Conservation (phyloP, 2,329 filamentous ascomycete species). For the Pseudogymnoascus sp. region DNA sequence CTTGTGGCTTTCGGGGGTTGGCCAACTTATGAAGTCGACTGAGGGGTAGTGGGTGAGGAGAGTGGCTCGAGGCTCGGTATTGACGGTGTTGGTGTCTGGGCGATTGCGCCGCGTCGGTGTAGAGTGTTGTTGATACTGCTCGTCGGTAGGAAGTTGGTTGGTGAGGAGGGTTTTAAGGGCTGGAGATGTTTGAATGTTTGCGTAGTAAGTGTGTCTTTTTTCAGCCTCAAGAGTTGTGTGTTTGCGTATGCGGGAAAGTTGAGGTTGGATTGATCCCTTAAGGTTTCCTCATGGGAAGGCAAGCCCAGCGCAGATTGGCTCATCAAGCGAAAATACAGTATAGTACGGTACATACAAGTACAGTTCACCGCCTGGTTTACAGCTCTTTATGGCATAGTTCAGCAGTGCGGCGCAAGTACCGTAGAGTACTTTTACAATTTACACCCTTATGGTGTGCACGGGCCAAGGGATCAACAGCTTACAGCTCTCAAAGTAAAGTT, state of each 20-base stretch:
- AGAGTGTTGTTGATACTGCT: conserved; percentile 4
- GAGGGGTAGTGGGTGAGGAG: conserved; percentile 6
- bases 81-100: not conserved
- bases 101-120: not conserved
- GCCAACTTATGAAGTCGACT: not conserved
- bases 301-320: not conserved
- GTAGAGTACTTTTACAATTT: not conserved
- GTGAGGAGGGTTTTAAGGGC: not conserved
- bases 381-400: not conserved
- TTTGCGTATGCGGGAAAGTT: conserved; percentile 4
- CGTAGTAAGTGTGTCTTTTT: not conserved
- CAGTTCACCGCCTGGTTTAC: not conserved
- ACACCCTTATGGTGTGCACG: not conserved
- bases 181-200: not conserved
- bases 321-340: not conserved
- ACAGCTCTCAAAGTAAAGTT: not conserved
- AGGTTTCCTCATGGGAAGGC: not conserved
- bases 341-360: not conserved
- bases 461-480: not conserved
- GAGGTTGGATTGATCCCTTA: conserved; percentile 8
- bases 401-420: not conserved
- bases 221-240: conserved; percentile 7
- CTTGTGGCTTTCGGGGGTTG: not conserved
- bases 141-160: not conserved
- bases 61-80: conserved; percentile 8